phyloP scores from a whole-genome alignment of 1,284 basidiomycete genomes.

The Pseudozyma thailandica region DNA sequence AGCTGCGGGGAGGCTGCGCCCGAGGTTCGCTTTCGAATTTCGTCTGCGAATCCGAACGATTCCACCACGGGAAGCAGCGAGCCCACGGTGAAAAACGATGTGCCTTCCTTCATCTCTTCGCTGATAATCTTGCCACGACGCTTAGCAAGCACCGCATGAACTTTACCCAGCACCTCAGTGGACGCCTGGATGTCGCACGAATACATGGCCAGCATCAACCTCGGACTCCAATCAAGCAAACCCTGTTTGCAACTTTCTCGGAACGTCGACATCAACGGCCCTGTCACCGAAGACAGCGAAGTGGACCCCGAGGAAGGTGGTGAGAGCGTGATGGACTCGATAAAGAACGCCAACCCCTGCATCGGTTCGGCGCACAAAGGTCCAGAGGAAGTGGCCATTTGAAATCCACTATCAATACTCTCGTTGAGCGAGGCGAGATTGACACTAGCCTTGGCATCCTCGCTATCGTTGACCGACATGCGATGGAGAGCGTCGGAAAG shows the following conservation, averaged over 20 bases:
- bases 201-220: slow-evolving; percentile 98
- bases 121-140: slow-evolving; percentile 90
- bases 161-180: slow-evolving; percentile 95
- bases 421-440: slow-evolving; percentile 53
- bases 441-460: background rate
- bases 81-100: slow-evolving; percentile 90
- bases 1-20: slow-evolving; percentile 96
- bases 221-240: slow-evolving; percentile 95
- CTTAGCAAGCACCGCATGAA: slow-evolving; percentile 92
- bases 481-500: slow-evolving; percentile 31
- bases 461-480: slow-evolving; percentile 11
- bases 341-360: slow-evolving; percentile 89
- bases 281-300: slow-evolving; percentile 79
- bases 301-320: slow-evolving; percentile 72
- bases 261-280: slow-evolving; percentile 86
- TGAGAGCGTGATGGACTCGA: slow-evolving; percentile 75
- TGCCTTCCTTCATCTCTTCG: slow-evolving; percentile 99
- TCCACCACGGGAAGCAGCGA: slow-evolving; percentile 95
- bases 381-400: slow-evolving; percentile 91
- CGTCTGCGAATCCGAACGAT: slow-evolving; percentile 96
- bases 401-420: slow-evolving; percentile 88
- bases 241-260: slow-evolving; percentile 89
- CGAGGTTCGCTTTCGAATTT: slow-evolving; percentile 94
- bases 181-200: slow-evolving; percentile 98
- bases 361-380: slow-evolving; percentile 95